These are phyloP conservation scores for Cutaneotrichosporon sp. DNA, from an alignment of 1,284 basidiomycete genomes.

Conservation along the genomic window DNA sequence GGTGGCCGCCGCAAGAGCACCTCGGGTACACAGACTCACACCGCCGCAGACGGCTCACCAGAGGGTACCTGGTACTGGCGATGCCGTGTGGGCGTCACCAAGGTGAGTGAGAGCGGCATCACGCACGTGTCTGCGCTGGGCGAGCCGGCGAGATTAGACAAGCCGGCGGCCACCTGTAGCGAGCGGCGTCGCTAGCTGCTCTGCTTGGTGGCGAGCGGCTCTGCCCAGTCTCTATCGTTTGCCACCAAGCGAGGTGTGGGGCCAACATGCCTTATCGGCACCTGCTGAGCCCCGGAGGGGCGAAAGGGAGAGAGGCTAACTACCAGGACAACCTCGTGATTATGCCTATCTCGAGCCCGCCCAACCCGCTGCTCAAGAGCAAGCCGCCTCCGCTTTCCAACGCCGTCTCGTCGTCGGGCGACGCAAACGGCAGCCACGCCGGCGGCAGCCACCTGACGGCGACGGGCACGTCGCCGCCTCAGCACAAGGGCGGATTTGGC, in stretches of 20 bases:
- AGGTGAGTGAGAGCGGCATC: conserved; percentile 26
- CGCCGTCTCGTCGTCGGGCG: neutral
- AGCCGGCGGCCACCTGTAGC: too few species aligned
- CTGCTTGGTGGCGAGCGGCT: too few species aligned
- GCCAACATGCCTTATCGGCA: too few species aligned
- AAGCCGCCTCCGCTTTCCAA: neutral
- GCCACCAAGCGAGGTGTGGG: too few species aligned
- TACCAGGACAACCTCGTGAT: conserved; percentile 36
- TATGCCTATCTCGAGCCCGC: conserved; percentile 32
- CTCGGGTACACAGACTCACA: conserved; percentile 9
- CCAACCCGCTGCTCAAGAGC: conserved; percentile 34
- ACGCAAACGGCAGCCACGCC: conserved; percentile 10
- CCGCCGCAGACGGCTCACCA: neutral
- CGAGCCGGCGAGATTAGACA: too few species aligned
- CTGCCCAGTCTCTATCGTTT: too few species aligned
- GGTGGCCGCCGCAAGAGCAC: conserved; percentile 23
- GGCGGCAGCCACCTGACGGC: neutral
- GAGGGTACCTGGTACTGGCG: conserved; percentile 44
- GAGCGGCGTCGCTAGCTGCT: too few species aligned
- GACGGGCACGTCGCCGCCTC: neutral
- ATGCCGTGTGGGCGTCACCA: conserved; percentile 35
- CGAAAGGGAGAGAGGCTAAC: neutral
- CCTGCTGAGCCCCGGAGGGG: neutral
- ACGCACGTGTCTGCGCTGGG: too few species aligned
- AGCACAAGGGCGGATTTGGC: conserved; percentile 19